Conservation (phyloP, 2,329 filamentous ascomycete species). For the Domatiomyces globalis region DNA sequence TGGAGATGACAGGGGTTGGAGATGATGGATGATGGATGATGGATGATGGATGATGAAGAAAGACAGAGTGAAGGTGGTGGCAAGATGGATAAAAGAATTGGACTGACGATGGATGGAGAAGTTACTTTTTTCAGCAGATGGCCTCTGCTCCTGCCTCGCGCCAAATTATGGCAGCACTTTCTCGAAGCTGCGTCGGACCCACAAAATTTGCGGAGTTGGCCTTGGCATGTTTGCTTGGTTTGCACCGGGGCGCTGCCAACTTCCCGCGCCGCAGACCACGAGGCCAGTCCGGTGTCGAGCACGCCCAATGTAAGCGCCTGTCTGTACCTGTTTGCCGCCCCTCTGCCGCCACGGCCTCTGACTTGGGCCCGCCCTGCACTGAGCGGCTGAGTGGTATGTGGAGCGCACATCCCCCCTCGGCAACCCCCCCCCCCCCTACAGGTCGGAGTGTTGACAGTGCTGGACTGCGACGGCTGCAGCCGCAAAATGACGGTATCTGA, state of each 20-base stretch:
- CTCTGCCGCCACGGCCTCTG: too few relatives aligned
- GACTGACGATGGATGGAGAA: slow-evolving; percentile 6
- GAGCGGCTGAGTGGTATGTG: neutral
- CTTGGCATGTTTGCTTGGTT: neutral
- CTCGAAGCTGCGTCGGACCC: neutral
- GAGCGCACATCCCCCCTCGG: neutral
- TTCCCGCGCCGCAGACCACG: neutral
- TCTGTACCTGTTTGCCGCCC: neutral
- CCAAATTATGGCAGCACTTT: neutral
- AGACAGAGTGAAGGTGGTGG: neutral
- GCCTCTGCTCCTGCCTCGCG: slow-evolving; percentile 7
- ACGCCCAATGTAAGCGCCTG: too few relatives aligned
- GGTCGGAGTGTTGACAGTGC: neutral
- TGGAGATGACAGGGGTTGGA: slow-evolving; percentile 10
- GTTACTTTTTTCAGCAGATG: too few relatives aligned
- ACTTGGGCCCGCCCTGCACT: neutral
- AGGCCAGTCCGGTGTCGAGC: neutral
- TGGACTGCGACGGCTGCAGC: neutral
- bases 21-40: too few relatives aligned
- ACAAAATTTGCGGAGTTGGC: neutral
- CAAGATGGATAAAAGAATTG: slow-evolving; percentile 21
- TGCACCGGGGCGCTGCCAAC: too few relatives aligned
- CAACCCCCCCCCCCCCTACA: neutral
- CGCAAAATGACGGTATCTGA: slow-evolving; percentile 11
- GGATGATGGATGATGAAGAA: neutral